A percentile compares a stretch with the other conserved stretches of the same genome.
Evolutionary conservation across 257 asterid species (phyloP).

Genomic region (Misopates orontium): DNA sequence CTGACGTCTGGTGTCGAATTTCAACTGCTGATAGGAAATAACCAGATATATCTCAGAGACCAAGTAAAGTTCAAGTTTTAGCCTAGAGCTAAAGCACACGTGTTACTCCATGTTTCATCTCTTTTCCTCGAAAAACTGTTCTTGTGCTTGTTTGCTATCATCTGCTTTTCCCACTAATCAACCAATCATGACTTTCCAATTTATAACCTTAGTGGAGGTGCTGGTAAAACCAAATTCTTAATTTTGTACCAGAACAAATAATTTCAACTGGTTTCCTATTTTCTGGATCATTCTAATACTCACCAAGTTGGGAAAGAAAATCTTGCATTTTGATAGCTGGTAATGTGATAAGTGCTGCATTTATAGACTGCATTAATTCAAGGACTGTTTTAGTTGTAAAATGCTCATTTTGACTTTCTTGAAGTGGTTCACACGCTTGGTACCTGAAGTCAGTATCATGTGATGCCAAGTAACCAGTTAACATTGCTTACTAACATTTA

Average conservation of each 20-base stretch:
- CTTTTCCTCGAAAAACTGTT: conserved; percentile 16
- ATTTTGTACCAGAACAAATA: background rate
- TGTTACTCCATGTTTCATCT: conserved; percentile 13
- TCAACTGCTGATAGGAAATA: conserved; percentile 15
- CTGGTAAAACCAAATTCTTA: background rate
- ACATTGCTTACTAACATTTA: conserved; percentile 3
- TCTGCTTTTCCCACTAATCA: conserved; percentile 4
- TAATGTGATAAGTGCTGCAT: background rate
- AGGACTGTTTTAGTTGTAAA: background rate
- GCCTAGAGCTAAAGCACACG: conserved; percentile 20
- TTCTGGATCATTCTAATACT: background rate
- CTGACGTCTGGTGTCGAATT: conserved; percentile 14
- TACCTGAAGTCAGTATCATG: conserved; percentile 9
- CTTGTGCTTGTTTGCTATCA: conserved; percentile 11
- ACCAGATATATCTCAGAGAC: background rate
- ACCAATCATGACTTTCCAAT: background rate
- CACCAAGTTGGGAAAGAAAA: conserved; percentile 1
- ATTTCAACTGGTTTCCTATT: background rate
- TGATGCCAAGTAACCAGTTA: background rate
- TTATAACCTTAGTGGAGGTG: background rate
- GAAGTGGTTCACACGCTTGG: conserved; percentile 21
- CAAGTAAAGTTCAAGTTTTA: conserved; percentile 8
- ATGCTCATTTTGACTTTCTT: background rate
- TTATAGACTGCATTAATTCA: background rate
- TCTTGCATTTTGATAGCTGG: background rate